Evolutionary conservation across 2,329 filamentous ascomycete species (phyloP).

Genomic region (Mycosphaerella sp.): DNA sequence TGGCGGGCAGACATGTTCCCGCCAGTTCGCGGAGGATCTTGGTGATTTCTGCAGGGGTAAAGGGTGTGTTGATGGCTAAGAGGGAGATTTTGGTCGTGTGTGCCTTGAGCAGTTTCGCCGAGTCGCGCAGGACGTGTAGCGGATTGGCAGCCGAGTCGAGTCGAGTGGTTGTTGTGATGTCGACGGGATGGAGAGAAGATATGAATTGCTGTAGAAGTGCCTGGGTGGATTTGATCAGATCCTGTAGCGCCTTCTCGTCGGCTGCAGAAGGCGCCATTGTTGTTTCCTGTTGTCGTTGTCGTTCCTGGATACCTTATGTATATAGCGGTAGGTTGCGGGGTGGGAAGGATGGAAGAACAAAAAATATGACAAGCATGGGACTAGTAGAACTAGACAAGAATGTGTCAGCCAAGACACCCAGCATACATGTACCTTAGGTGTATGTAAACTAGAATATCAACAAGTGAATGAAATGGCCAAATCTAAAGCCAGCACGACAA

Average conservation of each 20-base stretch:
- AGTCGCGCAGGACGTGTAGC: conserved; percentile 64
- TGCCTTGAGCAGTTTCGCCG: conserved; percentile 67
- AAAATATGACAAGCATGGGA: too few relatives aligned
- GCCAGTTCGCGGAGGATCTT: conserved; percentile 68
- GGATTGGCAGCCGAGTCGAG: conserved; percentile 43
- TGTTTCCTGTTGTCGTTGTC: neutral
- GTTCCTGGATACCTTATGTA: too few relatives aligned
- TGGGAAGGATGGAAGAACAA: neutral
- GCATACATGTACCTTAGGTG: too few relatives aligned
- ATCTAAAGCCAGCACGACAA: neutral
- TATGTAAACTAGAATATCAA: too few relatives aligned
- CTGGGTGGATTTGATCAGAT: conserved; percentile 29
- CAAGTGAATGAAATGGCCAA: conserved; percentile 12
- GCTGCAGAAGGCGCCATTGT: conserved; percentile 26
- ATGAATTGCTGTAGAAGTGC: conserved; percentile 32
- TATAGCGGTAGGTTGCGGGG: too few relatives aligned
- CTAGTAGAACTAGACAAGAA: too few relatives aligned
- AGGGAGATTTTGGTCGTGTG: conserved; percentile 85
- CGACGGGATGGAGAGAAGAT: conserved; percentile 25
- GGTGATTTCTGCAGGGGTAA: conserved; percentile 68
- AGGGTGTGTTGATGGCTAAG: conserved; percentile 78
- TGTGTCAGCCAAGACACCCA: too few relatives aligned
- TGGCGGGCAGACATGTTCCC: conserved; percentile 64
- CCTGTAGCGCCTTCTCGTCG: conserved; percentile 26
- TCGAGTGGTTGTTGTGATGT: conserved; percentile 12